Percentiles rank a stretch among this genome's conserved stretches.
phyloP scores from a whole-genome alignment of 257 asterid genomes.

The Rauvolfia tetraphylla region DNA sequence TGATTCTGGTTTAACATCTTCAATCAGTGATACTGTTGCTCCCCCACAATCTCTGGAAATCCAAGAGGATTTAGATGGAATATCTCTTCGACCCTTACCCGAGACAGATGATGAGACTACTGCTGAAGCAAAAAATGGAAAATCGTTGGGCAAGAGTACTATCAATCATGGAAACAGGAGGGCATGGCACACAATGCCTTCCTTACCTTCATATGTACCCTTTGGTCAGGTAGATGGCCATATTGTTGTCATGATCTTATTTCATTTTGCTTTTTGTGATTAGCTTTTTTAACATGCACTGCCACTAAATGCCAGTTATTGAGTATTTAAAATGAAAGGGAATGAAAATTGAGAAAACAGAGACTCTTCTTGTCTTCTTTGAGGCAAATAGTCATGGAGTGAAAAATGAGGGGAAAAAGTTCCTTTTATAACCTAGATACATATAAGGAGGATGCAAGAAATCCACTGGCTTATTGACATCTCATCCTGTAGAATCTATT shows the following conservation, averaged over 20 bases:
- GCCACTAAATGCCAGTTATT: neutral
- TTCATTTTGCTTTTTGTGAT: neutral
- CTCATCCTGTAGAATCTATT: neutral
- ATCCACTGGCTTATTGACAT: neutral
- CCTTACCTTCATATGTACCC: slow-evolving; percentile 94
- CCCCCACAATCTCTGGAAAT: slow-evolving; percentile 90
- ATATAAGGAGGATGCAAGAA: neutral
- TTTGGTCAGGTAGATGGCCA: slow-evolving; percentile 71
- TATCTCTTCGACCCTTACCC: slow-evolving; percentile 80
- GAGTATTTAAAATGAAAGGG: neutral
- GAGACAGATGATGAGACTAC: slow-evolving; percentile 50
- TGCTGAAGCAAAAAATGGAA: slow-evolving; percentile 54
- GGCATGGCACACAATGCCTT: slow-evolving; percentile 75
- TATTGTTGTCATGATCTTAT: slow-evolving; percentile 7
- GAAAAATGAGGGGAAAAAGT: neutral
- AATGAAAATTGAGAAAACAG: neutral
- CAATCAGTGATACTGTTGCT: slow-evolving; percentile 58
- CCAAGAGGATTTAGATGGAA: slow-evolving; percentile 95
- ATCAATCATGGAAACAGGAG: slow-evolving; percentile 43
- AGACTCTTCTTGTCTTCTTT: neutral
- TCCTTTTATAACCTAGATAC: neutral
- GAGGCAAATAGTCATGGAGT: neutral
- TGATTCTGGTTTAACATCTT: slow-evolving; percentile 54
- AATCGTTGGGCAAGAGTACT: slow-evolving; percentile 37
- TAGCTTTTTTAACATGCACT: neutral